phyloP scores from a whole-genome alignment of 1,284 basidiomycete genomes.

The Meira miltonrushii region DNA sequence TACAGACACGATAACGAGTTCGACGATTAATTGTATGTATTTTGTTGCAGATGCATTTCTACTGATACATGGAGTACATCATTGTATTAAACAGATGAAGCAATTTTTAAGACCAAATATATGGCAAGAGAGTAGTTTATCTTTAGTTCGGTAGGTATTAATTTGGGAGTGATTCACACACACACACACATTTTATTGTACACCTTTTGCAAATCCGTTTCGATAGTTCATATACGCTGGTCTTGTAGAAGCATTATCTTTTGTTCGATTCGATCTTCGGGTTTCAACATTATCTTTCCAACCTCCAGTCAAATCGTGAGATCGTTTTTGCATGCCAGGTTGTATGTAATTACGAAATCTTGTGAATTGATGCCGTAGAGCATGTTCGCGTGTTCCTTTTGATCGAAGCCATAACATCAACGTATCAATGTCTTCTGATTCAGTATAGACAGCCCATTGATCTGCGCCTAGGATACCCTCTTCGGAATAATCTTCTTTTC shows the following conservation, averaged over 20 bases:
- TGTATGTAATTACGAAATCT: slow-evolving; percentile 82
- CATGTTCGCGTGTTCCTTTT: slow-evolving; percentile 79
- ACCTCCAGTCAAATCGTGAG: slow-evolving; percentile 27
- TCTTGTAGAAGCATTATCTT: slow-evolving; percentile 17
- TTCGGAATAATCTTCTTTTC: slow-evolving; percentile 67
- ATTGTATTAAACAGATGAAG: too few relatives aligned
- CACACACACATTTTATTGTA: neutral
- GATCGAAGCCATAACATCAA: slow-evolving; percentile 83
- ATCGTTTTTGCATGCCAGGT: slow-evolving; percentile 61
- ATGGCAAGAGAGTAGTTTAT: too few relatives aligned
- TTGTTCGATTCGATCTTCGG: slow-evolving; percentile 20
- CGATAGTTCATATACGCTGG: slow-evolving; percentile 26
- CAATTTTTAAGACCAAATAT: too few relatives aligned
- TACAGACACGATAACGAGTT: too few relatives aligned
- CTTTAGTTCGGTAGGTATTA: too few relatives aligned
- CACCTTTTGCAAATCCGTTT: slow-evolving; percentile 6
- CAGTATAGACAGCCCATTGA: slow-evolving; percentile 85
- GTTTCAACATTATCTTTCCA: slow-evolving; percentile 27
- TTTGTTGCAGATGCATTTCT: too few relatives aligned
- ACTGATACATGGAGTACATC: too few relatives aligned
- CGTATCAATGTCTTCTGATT: slow-evolving; percentile 76
- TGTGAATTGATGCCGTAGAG: slow-evolving; percentile 70
- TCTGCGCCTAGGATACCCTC: slow-evolving; percentile 65
- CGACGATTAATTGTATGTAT: too few relatives aligned
- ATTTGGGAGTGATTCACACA: neutral